Conservation (phyloP, 371 early-diverging fungal species). For the Mortierella sp. region DNA sequence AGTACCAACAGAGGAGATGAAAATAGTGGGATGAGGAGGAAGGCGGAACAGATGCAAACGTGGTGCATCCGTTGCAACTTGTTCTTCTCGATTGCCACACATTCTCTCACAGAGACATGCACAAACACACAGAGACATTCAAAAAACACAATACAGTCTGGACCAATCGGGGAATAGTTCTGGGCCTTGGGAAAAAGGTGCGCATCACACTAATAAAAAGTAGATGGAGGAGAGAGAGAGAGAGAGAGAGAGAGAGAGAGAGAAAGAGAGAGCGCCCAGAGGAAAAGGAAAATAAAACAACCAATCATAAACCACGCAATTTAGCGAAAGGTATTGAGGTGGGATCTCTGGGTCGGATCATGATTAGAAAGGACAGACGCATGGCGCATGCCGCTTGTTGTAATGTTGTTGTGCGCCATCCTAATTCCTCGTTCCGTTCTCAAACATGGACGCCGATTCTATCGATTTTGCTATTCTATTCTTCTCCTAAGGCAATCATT, state of each 20-base stretch:
- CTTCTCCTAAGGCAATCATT: too few species aligned
- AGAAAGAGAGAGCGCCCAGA: too few species aligned
- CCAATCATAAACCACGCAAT: background rate
- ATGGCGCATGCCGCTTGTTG: background rate
- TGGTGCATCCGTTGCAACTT: background rate
- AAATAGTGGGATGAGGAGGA: constrained; percentile 1
- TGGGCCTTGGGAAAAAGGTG: background rate
- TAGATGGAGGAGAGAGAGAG: background rate
- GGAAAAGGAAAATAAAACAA: background rate
- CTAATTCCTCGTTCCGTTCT: background rate
- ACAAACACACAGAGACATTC: too few species aligned
- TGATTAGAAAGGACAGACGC: background rate
- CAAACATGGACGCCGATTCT: too few species aligned
- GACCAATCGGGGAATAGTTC: constrained; percentile 10
- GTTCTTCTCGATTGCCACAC: background rate
- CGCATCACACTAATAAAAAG: background rate
- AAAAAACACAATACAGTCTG: background rate
- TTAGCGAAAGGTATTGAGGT: background rate
- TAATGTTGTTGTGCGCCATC: background rate
- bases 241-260: background rate
- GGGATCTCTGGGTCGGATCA: background rate
- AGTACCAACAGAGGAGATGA: background rate
- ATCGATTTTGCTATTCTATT: too few species aligned
- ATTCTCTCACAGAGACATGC: too few species aligned
- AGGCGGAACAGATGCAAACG: background rate